phyloP scores from a whole-genome alignment of 2,329 filamentous ascomycete species.

The Bipolaris sorokiniana region DNA sequence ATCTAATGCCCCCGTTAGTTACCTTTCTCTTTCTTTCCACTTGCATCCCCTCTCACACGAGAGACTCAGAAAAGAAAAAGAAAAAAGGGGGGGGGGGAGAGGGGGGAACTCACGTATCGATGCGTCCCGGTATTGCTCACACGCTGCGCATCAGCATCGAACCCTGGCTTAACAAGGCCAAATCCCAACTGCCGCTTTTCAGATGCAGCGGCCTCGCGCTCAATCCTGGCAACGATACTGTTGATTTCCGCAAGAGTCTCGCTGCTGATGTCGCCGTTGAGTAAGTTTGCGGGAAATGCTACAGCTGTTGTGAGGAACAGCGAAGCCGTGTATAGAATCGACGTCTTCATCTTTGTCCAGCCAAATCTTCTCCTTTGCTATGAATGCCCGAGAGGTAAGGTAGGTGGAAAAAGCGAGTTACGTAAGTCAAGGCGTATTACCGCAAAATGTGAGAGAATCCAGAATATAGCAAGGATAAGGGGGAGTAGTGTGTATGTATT shows the following conservation, averaged over 20 bases:
- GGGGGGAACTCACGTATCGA: slow-evolving; percentile 9
- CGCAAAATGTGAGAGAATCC: no score
- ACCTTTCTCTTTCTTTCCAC: not conserved
- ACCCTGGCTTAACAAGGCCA: slow-evolving; percentile 12
- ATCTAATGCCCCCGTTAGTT: slow-evolving; percentile 3
- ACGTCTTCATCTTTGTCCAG: slow-evolving; percentile 20
- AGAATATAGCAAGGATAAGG: no score
- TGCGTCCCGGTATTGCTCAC: slow-evolving; percentile 17
- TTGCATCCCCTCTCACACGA: no score
- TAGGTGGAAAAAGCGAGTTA: no score
- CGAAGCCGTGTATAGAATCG: slow-evolving; percentile 14
- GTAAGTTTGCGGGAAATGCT: slow-evolving; percentile 19
- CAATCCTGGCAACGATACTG: slow-evolving; percentile 17
- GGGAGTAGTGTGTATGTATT: no score
- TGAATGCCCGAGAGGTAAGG: no score
- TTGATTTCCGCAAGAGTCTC: slow-evolving; percentile 18
- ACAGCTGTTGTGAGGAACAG: slow-evolving; percentile 16
- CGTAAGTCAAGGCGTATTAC: no score
- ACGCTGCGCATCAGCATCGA: slow-evolving; percentile 20
- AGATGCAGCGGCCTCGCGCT: not conserved
- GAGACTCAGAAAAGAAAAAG: no score
- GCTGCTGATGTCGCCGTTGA: slow-evolving; percentile 19
- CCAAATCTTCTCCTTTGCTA: not conserved
- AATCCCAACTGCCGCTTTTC: slow-evolving; percentile 9
- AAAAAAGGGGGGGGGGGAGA: no score